Base-by-base conservation (phyloP, 768 basidiomycete species). In the Mrakia blollopis region DNA sequence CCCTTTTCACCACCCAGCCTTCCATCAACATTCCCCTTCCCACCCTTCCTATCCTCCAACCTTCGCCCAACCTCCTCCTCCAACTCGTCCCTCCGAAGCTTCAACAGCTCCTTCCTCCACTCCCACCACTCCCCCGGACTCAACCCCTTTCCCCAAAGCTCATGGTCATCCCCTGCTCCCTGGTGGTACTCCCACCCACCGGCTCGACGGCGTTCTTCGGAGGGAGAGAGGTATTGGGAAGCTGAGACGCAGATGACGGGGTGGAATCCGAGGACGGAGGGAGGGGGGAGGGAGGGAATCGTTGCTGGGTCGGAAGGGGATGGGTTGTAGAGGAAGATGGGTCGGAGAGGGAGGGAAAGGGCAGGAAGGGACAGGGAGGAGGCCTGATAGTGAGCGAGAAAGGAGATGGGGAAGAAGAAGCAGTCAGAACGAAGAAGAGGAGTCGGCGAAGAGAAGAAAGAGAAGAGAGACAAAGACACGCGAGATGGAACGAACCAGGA, bases 151-250 rank as follows among this genome's bases (percentile, higher is more conserved):
- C 90, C 87, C 94, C 93, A 95, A 8, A 91, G 85, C 83, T 97
- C 94, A 81, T 95, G 93, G 80, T 98, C 96, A 80, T 98, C 96
- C 0, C 94, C 96, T 0, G 92, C 92, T 0, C 96, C 96, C 82
- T 96, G 94, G 11, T 98, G 88, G 82, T 98, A 98, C 30, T 89
- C 86, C 81, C 90, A 97, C 0, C 92, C 92, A n/a, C 85, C 79
- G 0, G 90, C 87, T 30, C 91, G 85, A 77, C 91, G 90, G 0
- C 87, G 74, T 10, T 89, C 89, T 2, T 89, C 88, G 9, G 70
- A 81, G 10, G 80, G 73, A 3, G 85, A 81, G 9, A 90, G 86
- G 79, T 89, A 89, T 79, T 88, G 89, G 5, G 93, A 95, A 2
- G 95, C 94, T 3, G 92, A 94, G 16, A 94, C 84, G 82, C 94